Evolutionary conservation across 192 early-diverging fungal species (phyloP).

Genomic region (Gaertneriomyces sp.): DNA sequence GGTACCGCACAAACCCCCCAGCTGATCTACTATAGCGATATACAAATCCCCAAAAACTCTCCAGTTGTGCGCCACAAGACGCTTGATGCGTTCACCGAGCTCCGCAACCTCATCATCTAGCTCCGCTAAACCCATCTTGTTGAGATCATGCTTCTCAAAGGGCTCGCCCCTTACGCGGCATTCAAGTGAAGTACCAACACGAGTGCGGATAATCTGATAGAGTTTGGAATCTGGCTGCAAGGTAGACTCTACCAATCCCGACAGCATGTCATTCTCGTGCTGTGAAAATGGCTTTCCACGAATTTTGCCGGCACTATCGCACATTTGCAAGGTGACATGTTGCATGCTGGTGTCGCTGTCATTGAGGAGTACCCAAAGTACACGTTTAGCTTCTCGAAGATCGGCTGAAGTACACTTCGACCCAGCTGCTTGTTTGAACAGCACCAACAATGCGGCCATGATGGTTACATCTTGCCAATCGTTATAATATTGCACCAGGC

Average conservation of each 20-base stretch:
- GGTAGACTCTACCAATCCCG: slow-evolving; percentile 42
- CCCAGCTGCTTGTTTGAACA: slow-evolving; percentile 43
- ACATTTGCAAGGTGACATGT: slow-evolving; percentile 50
- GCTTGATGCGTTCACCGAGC: slow-evolving; percentile 32
- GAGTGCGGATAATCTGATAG: slow-evolving; percentile 38
- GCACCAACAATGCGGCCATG: slow-evolving; percentile 38
- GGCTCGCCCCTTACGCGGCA: slow-evolving; percentile 9
- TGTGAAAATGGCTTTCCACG: slow-evolving; percentile 25
- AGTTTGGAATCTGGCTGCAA: slow-evolving; percentile 37
- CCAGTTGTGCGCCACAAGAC: slow-evolving; percentile 36
- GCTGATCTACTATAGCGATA: slow-evolving; percentile 4
- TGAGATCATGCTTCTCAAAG: slow-evolving; percentile 28
- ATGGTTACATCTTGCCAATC: slow-evolving; percentile 57
- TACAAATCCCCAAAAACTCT: slow-evolving; percentile 22
- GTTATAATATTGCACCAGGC: slow-evolving; percentile 48
- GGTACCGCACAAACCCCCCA: slow-evolving; percentile 2
- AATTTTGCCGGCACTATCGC: slow-evolving; percentile 31
- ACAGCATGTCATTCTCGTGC: slow-evolving; percentile 27
- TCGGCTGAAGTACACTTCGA: slow-evolving; percentile 16
- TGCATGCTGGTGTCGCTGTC: slow-evolving; percentile 48
- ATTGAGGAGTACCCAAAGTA: slow-evolving; percentile 52
- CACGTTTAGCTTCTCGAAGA: slow-evolving; percentile 27
- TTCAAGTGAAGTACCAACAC: slow-evolving; percentile 24
- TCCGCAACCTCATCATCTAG: slow-evolving; percentile 38
- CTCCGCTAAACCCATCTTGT: slow-evolving; percentile 33